Conservation (phyloP, 108 stramenopile species). For the Mediolabrus comicus region DNA sequence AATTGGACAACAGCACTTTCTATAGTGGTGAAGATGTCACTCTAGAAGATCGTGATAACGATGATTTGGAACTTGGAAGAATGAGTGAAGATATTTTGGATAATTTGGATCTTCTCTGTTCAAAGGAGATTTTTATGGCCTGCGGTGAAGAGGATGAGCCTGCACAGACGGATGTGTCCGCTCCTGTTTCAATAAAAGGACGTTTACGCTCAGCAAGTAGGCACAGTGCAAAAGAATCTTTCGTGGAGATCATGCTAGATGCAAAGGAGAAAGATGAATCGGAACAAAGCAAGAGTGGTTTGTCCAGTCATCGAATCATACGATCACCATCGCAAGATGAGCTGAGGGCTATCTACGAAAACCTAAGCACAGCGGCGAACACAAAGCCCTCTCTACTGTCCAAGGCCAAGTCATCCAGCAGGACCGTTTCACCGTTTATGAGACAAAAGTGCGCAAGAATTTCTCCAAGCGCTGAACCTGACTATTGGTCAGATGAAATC, state of each 20-base stretch:
- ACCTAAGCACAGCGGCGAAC: not conserved
- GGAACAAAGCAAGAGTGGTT: not conserved
- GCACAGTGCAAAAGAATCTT: not conserved
- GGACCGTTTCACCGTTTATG: not conserved
- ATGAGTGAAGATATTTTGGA: too few relatives aligned
- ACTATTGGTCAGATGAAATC: too few relatives aligned
- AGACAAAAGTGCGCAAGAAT: not conserved
- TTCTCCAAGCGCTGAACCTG: not conserved
- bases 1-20: not conserved
- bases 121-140: not conserved
- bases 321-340: not conserved
- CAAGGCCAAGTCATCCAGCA: not conserved
- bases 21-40: not conserved
- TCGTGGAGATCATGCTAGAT: not conserved
- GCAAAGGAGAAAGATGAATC: not conserved
- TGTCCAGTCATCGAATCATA: not conserved
- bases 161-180: not conserved
- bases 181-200: not conserved
- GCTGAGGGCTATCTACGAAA: not conserved
- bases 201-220: not conserved
- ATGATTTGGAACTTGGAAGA: too few relatives aligned
- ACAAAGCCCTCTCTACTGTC: not conserved
- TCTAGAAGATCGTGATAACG: not conserved
- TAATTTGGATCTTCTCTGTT: too few relatives aligned
- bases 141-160: not conserved